Conservation (phyloP, 768 basidiomycete genomes). For the Russula brevipes region DNA sequence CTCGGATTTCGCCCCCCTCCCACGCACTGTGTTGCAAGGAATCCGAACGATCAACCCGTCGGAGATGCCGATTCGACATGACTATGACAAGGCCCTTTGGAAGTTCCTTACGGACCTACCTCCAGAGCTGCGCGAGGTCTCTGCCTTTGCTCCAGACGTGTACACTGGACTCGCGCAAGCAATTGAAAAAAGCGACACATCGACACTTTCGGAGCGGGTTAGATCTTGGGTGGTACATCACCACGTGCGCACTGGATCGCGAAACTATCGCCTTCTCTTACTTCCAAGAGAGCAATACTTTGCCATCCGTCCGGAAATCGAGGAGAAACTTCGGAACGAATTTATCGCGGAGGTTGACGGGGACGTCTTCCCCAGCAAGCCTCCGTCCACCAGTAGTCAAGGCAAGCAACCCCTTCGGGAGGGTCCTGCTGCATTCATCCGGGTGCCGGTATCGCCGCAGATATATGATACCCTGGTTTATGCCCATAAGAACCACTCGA, state of each 20-base stretch:
- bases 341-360: slow-evolving; percentile 42
- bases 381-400: slow-evolving; percentile 11
- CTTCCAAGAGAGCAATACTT: slow-evolving; percentile 58
- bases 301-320: slow-evolving; percentile 43
- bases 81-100: slow-evolving; percentile 47
- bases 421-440: slow-evolving; percentile 46
- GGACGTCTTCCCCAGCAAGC: slow-evolving; percentile 26
- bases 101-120: slow-evolving; percentile 49
- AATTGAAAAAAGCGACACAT: slow-evolving; percentile 36
- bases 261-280: slow-evolving; percentile 51
- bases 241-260: slow-evolving; percentile 56
- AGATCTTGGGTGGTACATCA: slow-evolving; percentile 55
- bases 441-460: slow-evolving; percentile 60
- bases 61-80: slow-evolving; percentile 55
- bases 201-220: slow-evolving; percentile 37
- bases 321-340: slow-evolving; percentile 45
- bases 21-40: slow-evolving; percentile 48
- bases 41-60: slow-evolving; percentile 49
- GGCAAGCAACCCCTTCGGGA: slow-evolving; percentile 30
- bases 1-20: slow-evolving; percentile 55
- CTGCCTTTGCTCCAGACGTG: slow-evolving; percentile 48
- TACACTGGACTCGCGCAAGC: slow-evolving; percentile 50
- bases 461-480: slow-evolving; percentile 66
- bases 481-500: slow-evolving; percentile 55
- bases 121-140: slow-evolving; percentile 54